Conservation (phyloP, 2,329 filamentous ascomycete genomes). For the Ascochyta pisi region DNA sequence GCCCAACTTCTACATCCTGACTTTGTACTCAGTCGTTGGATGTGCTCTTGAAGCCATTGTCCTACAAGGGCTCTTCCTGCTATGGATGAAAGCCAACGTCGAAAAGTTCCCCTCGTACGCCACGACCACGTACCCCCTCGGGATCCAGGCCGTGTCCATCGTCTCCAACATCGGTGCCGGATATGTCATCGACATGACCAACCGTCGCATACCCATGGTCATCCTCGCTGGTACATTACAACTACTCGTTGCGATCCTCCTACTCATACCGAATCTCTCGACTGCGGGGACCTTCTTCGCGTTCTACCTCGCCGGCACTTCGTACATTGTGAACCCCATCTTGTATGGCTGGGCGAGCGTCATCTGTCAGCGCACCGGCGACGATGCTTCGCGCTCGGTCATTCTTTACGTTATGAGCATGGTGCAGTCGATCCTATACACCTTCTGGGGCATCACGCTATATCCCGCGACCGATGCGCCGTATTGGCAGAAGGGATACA, state of each 20-base stretch:
- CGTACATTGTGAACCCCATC: slow-evolving; percentile 52
- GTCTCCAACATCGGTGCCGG: slow-evolving; percentile 53
- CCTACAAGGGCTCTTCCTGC: slow-evolving; percentile 33
- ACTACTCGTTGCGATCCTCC: slow-evolving; percentile 41
- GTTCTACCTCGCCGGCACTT: slow-evolving; percentile 49
- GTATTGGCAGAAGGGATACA: slow-evolving; percentile 52
- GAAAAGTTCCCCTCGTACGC: slow-evolving; percentile 51
- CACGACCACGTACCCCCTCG: slow-evolving; percentile 65
- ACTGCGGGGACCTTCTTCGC: slow-evolving; percentile 47
- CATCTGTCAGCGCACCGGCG: slow-evolving; percentile 48
- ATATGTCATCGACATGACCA: slow-evolving; percentile 49
- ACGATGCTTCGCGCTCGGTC: slow-evolving; percentile 52
- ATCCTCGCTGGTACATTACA: slow-evolving; percentile 44
- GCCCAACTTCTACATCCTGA: slow-evolving; percentile 49
- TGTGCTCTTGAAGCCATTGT: slow-evolving; percentile 48
- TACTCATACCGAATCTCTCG: slow-evolving; percentile 43
- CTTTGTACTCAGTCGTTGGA: slow-evolving; percentile 48
- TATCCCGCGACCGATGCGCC: slow-evolving; percentile 54
- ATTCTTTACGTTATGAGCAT: slow-evolving; percentile 53
- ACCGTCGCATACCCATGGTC: slow-evolving; percentile 46
- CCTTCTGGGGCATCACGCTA: slow-evolving; percentile 55
- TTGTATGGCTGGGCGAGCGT: slow-evolving; percentile 52
- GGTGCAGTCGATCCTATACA: slow-evolving; percentile 51
- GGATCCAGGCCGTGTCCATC: slow-evolving; percentile 64
- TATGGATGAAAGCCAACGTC: slow-evolving; percentile 35